These are phyloP conservation scores for Sarocladiaceae sp. DNA, from an alignment of 2,329 filamentous ascomycete genomes.

Conservation along the genomic window DNA sequence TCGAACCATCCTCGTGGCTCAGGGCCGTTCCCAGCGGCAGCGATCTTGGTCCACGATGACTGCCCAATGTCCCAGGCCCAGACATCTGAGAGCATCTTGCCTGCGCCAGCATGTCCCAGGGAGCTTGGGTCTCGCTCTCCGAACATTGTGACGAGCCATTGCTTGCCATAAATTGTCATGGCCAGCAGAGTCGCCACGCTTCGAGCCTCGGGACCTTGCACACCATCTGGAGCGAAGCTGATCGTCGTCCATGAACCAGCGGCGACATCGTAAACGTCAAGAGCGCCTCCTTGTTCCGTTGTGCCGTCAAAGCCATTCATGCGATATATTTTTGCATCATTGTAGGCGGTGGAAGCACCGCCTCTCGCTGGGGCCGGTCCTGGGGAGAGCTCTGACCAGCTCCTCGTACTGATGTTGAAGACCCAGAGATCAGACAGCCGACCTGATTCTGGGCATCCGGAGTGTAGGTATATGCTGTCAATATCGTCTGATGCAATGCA, in stretches of 20 bases:
- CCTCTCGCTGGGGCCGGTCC: constrained; percentile 44
- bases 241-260: constrained; percentile 21
- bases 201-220: constrained; percentile 23
- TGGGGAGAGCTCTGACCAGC: constrained; percentile 48
- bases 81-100: constrained; percentile 34
- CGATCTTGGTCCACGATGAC: constrained; percentile 23
- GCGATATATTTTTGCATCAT: constrained; percentile 42
- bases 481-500: constrained; percentile 30
- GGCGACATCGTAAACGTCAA: constrained; percentile 42
- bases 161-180: constrained; percentile 16
- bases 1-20: constrained; percentile 35
- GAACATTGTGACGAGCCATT: constrained; percentile 32
- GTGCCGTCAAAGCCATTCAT: constrained; percentile 63
- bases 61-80: constrained; percentile 35
- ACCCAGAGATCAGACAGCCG: constrained; percentile 57
- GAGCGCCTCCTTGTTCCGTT: constrained; percentile 50
- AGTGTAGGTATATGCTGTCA: constrained; percentile 53
- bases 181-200: constrained; percentile 26
- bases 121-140: constrained; percentile 34
- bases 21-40: constrained; percentile 19
- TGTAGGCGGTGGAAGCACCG: constrained; percentile 41
- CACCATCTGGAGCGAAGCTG: constrained; percentile 20
- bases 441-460: constrained; percentile 54
- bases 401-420: constrained; percentile 40
- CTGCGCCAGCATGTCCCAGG: constrained; percentile 34